Conservation (phyloP, 129 eudicot species). For the Cynara cardunculus region DNA sequence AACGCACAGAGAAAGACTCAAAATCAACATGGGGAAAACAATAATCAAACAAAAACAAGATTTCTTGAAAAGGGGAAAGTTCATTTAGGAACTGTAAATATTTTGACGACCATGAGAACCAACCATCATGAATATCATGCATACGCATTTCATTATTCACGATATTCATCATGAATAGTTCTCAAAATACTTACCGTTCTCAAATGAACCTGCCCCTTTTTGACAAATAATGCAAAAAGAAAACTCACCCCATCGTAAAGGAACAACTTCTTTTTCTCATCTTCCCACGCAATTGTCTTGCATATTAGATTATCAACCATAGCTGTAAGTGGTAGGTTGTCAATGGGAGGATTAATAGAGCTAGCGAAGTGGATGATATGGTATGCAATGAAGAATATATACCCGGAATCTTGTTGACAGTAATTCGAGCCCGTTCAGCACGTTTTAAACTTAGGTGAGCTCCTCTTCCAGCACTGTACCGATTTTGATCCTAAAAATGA, state of each 20-base stretch:
- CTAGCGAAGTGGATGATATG: not conserved
- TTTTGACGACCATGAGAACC: not conserved
- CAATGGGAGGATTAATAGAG: not conserved
- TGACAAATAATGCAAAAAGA: not conserved
- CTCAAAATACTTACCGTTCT: not conserved
- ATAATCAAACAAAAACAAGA: slow-evolving; percentile 1
- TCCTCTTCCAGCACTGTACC: slow-evolving; percentile 94
- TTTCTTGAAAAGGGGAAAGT: not conserved
- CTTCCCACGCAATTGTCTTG: slow-evolving; percentile 75
- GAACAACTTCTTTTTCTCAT: slow-evolving; percentile 59
- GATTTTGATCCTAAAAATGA: slow-evolving; percentile 56
- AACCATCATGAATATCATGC: not conserved
- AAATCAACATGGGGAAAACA: not conserved
- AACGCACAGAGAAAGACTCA: not conserved
- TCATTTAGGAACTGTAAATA: not conserved
- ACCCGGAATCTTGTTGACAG: slow-evolving; percentile 87
- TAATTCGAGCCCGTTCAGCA: slow-evolving; percentile 85
- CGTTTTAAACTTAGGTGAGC: slow-evolving; percentile 81
- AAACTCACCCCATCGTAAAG: slow-evolving; percentile 84
- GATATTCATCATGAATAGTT: not conserved
- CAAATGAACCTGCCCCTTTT: not conserved
- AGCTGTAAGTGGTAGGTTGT: slow-evolving; percentile 37
- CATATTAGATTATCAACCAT: slow-evolving; percentile 68
- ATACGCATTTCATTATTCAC: not conserved
- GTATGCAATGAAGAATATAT: slow-evolving; percentile 14